These are phyloP conservation scores for Ogataea siamensis DNA, from an alignment of 805 yeast genomes.

Conservation along the genomic window DNA sequence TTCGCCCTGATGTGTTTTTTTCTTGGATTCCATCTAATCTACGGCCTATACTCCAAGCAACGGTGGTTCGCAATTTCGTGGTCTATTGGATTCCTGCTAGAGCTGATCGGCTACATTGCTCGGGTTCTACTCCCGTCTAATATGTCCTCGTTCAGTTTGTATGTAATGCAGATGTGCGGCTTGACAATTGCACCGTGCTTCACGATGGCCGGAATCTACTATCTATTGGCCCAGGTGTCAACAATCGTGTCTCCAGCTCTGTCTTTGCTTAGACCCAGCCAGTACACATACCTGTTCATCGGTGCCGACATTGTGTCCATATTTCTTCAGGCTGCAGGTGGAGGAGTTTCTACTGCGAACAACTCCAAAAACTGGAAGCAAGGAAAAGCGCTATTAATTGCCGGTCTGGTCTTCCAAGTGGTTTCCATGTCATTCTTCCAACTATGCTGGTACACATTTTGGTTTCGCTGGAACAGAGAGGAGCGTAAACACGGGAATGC, in stretches of 20 bases:
- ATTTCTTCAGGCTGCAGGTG: conserved; percentile 71
- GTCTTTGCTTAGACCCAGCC: conserved; percentile 54
- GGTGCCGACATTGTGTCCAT: conserved; percentile 63
- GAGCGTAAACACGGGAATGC: conserved; percentile 28
- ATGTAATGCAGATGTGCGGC: conserved; percentile 61
- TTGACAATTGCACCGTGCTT: conserved; percentile 81
- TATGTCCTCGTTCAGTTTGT: conserved; percentile 38
- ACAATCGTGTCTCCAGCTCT: conserved; percentile 57
- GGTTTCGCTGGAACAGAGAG: conserved; percentile 37
- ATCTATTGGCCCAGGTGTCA: conserved; percentile 61
- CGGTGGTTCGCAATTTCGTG: conserved; percentile 67
- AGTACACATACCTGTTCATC: conserved; percentile 63
- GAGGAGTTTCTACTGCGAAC: conserved; percentile 60
- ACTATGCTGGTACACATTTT: conserved; percentile 46
- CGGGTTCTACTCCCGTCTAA: conserved; percentile 47
- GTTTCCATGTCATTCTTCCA: conserved; percentile 63
- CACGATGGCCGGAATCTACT: conserved; percentile 81
- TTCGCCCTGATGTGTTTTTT: conserved; percentile 52
- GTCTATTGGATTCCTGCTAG: conserved; percentile 54
- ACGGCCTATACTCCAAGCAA: conserved; percentile 48
- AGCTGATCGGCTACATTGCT: conserved; percentile 66
- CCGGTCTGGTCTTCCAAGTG: conserved; percentile 77
- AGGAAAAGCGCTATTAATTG: conserved; percentile 73
- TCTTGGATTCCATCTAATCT: conserved; percentile 39
- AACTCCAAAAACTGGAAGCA: conserved; percentile 29